Evolutionary conservation across 306 rosid genomes (phyloP), one percentile per base, ranked within the genome.

Genomic region (Cicer yamashitae): DNA sequence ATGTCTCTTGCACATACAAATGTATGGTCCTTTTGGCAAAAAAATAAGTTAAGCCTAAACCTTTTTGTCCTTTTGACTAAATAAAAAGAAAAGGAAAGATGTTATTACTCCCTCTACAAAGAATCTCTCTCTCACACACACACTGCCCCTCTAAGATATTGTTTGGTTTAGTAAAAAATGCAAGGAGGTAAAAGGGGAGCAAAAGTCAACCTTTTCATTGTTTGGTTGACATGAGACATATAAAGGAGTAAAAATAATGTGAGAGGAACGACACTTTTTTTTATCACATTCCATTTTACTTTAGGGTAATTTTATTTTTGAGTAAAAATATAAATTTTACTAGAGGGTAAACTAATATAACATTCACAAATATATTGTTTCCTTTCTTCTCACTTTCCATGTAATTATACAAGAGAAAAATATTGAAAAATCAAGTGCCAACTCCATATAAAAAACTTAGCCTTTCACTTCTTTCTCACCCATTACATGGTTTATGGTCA

Each of bases 1-100:
- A 34, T 79, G 61, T 68, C 7, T 77, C 71, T 75, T 50, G 22
- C 45, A 60, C 48, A 67, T 74, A 50, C 8, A 38, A 38, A 39
- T 75, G 54, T 70, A 39, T 47, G 11, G 5, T 3, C 34, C 52
- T 47, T 56, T 56, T 13, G 38, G 38, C 10, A 7, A 56, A 56
- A 20, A 39, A 10, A 50, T 53, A 44, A 44, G 20, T 46, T 46
- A 7, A 74, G 76, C 14, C 48, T 58, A 17, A 69, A 60, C 8
- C 59, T 18, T 30, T 14, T 46, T 46, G 22, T 20, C 22, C 51
- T 46, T 54, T 54, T 11, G 34, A 11, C 10, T 18, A 56, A 56
- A 56, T 10, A 22, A 22, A 58, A 12, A 15, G 50, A n/a, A 50
- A 50, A 13, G 56, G 56, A 50, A 6, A 50, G 34, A 30, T 30